Percentiles rank a stretch among this genome's conserved stretches.
Conservation (phyloP, 2,329 filamentous ascomycete genomes). For the Teratosphaeria nubilosa region DNA sequence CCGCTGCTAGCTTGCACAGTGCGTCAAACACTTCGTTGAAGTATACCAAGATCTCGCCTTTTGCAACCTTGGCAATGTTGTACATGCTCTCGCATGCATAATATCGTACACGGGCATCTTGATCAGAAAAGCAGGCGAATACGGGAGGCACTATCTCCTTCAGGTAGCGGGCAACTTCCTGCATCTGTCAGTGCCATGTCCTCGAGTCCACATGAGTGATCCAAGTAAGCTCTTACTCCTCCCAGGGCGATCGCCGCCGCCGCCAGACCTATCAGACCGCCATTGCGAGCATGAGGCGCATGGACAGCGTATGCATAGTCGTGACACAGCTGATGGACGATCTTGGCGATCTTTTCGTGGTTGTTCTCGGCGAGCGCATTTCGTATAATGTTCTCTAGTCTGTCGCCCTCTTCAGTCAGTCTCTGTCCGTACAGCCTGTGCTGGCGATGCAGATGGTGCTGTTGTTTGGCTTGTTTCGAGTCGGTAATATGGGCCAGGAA, state of each 20-base stretch:
- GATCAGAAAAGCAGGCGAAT: conserved; percentile 92
- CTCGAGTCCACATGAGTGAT: not conserved
- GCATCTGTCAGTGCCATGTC: conserved; percentile 19
- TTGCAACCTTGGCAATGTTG: conserved; percentile 98
- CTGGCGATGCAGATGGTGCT: conserved; percentile 1
- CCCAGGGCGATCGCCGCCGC: conserved; percentile 93
- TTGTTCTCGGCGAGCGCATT: conserved; percentile 70
- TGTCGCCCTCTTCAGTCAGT: conserved; percentile 29
- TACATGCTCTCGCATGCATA: conserved; percentile 99
- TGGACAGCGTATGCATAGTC: conserved; percentile 97
- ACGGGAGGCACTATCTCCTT: conserved; percentile 93
- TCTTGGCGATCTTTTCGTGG: conserved; percentile 68
- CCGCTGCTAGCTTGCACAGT: conserved; percentile 89
- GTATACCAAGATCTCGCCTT: conserved; percentile 91
- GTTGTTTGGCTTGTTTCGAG: conserved; percentile 1
- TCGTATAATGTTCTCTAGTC: conserved; percentile 82
- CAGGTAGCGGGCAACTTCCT: conserved; percentile 87
- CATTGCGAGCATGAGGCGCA: conserved; percentile 91
- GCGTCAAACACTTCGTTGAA: conserved; percentile 99
- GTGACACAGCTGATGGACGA: conserved; percentile 92
- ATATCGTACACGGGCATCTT: conserved; percentile 93
- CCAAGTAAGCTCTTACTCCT: conserved; percentile 51
- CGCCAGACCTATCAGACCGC: conserved; percentile 87
- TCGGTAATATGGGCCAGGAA: conserved; percentile 3
- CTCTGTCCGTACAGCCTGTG: conserved; percentile 4